These are phyloP conservation scores for Russula vinacea DNA, from an alignment of 768 basidiomycete species.

Conservation along the genomic window DNA sequence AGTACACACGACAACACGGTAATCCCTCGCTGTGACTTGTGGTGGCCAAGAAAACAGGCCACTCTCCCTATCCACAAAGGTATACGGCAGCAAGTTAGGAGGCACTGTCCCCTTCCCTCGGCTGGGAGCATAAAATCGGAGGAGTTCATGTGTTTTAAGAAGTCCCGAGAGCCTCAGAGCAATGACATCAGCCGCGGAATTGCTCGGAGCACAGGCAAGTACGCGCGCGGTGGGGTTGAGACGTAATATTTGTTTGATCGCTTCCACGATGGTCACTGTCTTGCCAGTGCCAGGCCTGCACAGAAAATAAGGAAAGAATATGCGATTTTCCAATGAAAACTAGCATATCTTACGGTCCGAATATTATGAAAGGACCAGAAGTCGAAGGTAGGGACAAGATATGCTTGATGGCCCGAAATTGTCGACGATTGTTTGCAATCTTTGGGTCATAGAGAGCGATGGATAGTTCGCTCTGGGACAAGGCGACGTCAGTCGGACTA, in stretches of 20 bases:
- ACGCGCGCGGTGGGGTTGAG: constrained; percentile 45
- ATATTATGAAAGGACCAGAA: constrained; percentile 54
- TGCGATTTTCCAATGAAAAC: not conserved
- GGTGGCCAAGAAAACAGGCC: constrained; percentile 32
- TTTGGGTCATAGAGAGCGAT: constrained; percentile 4
- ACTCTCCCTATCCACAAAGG: constrained; percentile 38
- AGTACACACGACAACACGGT: constrained; percentile 58
- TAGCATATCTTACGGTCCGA: constrained; percentile 57
- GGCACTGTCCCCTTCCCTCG: constrained; percentile 43
- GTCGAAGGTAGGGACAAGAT: constrained; percentile 1
- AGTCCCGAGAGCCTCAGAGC: constrained; percentile 33
- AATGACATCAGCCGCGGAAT: constrained; percentile 58
- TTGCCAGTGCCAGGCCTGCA: constrained; percentile 63
- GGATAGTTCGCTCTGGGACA: not conserved
- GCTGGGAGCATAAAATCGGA: constrained; percentile 58
- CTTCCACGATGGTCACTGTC: constrained; percentile 62
- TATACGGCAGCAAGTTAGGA: constrained; percentile 39
- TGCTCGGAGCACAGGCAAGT: constrained; percentile 65
- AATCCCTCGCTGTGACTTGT: constrained; percentile 32
- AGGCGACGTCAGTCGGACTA: not conserved
- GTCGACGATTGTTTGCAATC: constrained; percentile 10
- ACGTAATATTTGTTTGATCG: constrained; percentile 53
- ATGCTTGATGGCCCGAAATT: constrained; percentile 2
- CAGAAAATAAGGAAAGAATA: not conserved
- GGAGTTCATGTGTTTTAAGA: constrained; percentile 44